A percentile compares a stretch with the other conserved stretches of the same genome.
Conservation (phyloP, 495 filamentous ascomycete species). For the Podospora pseudoanserina region DNA sequence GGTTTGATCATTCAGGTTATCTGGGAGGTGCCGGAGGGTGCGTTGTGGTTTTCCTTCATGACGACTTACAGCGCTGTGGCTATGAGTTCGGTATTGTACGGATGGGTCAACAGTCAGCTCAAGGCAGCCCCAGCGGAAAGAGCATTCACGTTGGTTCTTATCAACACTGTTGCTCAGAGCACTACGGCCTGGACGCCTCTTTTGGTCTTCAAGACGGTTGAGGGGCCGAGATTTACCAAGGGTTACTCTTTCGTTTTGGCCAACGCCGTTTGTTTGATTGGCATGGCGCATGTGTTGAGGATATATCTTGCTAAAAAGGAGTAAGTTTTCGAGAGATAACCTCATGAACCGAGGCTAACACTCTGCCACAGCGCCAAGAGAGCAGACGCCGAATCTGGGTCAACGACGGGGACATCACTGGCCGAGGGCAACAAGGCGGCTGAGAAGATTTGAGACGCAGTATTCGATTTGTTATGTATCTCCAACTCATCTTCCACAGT, state of each 20-base stretch:
- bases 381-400: conserved; percentile 3
- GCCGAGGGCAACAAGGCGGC: background rate
- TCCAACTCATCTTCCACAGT: conserved; percentile 14
- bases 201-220: conserved; percentile 36
- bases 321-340: conserved; percentile 18
- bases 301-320: conserved; percentile 27
- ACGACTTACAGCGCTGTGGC: conserved; percentile 30
- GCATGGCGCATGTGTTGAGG: conserved; percentile 35
- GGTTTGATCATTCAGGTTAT: conserved; percentile 32
- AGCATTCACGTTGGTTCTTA: conserved; percentile 30
- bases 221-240: conserved; percentile 44
- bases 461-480: background rate
- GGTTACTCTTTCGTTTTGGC: conserved; percentile 48
- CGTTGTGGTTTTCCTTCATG: conserved; percentile 48
- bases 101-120: conserved; percentile 35
- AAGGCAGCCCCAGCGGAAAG: conserved; percentile 29
- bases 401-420: conserved; percentile 4
- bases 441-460: background rate
- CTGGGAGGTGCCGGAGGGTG: conserved; percentile 47
- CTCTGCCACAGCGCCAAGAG: background rate
- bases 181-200: conserved; percentile 40
- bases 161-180: conserved; percentile 33
- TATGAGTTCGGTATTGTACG: conserved; percentile 35
- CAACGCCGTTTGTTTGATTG: conserved; percentile 45
- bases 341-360: background rate